Evolutionary conservation across 2,329 filamentous ascomycete species (phyloP), one percentile per base, ranked within the genome.

Genomic region (Penicillium sp.): DNA sequence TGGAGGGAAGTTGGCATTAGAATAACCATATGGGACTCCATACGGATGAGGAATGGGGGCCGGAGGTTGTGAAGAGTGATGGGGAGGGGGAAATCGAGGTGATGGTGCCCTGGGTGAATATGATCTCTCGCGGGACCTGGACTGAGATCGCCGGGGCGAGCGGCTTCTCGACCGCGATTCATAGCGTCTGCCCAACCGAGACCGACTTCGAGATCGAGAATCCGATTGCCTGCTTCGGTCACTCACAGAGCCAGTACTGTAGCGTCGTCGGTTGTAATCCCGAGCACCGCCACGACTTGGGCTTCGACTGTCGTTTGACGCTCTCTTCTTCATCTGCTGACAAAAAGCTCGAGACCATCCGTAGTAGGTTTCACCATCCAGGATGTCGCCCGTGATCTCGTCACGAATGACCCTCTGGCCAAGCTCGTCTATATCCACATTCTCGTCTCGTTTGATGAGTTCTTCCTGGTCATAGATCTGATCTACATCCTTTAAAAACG

Each of bases 321-420:
- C 52, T 44, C 59, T 64, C 63, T 82, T 64, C 63, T 82, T 86
- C 83, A 92, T 92, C 55, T 83, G 84, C 49, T 85, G 73, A 58
- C 85, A 93, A 51, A 94, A 92, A 1, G 71, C 70, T 26, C 77
- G 75, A 4, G 86, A 90, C 88, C 88, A 94, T 44, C 87, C 88
- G 57, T 93, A 93, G 60, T 93, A 93, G 1, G 84, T 85, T 46
- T 85, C 80, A 1, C 80, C 81, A 5, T 73, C 71, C 5, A 80
- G 59, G 2, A 81, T 65, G 2, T 83, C 77, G 0, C 80, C 80
- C 0, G 77, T 82, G n/a, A 77, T 66, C 48, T 82, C 77, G 50
- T 87, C 79, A 2, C 77, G 60, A 12, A 80, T 66, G 35, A 86
- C 69, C 11, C 74, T 66, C 57, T 92, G 82, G 8, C 86, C 87